Conservation (phyloP, 345 rosid genomes). For the Ailanthus altissimus region DNA sequence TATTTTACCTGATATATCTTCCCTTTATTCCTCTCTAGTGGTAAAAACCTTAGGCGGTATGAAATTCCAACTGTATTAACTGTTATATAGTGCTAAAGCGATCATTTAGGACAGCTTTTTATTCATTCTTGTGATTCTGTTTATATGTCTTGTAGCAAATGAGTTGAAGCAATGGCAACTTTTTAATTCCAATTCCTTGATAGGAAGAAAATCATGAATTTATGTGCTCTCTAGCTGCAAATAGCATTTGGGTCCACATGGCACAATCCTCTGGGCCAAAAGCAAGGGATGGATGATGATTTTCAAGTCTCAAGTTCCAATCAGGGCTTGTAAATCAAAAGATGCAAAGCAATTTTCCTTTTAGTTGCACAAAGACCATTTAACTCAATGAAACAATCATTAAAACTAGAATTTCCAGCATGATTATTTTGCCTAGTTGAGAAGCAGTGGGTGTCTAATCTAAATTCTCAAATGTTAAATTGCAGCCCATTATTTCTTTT, state of each 20-base stretch:
- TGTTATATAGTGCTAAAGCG: conserved; percentile 12
- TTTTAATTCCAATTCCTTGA: background rate
- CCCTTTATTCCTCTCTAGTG: background rate
- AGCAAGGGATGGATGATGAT: background rate
- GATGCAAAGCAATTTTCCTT: conserved; percentile 11
- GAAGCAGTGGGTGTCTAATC: background rate
- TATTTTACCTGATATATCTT: background rate
- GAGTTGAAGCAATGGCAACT: background rate
- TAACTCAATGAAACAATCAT: background rate
- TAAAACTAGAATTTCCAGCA: background rate
- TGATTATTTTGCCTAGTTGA: background rate
- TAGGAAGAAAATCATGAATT: background rate
- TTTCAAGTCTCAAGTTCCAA: background rate
- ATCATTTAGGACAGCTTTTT: background rate
- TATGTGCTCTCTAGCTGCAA: background rate
- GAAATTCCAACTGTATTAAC: background rate
- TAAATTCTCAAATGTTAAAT: background rate
- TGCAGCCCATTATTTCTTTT: conserved; percentile 1
- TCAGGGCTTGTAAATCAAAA: conserved; percentile 1
- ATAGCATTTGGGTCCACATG: background rate
- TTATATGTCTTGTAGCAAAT: no score
- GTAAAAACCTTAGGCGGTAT: conserved; percentile 1
- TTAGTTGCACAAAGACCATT: conserved; percentile 1
- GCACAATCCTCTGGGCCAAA: background rate
- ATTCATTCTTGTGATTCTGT: background rate